phyloP scores from a whole-genome alignment of 768 basidiomycete genomes.

The Lentinula sp. region DNA sequence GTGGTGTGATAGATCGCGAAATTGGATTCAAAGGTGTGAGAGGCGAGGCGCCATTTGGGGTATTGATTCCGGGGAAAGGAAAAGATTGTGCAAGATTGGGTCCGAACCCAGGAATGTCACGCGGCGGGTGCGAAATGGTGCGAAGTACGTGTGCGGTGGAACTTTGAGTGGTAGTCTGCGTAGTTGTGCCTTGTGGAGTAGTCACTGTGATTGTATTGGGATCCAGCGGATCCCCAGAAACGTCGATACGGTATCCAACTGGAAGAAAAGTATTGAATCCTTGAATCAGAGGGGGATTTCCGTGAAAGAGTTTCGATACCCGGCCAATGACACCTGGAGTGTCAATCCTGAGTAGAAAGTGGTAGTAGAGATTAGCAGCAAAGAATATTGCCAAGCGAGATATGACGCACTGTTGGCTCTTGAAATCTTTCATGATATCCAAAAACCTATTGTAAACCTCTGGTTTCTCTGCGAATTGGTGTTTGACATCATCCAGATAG shows the following conservation, averaged over 20 bases:
- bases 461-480: conserved; percentile 86
- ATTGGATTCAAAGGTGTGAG: conserved; percentile 26
- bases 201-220: conserved; percentile 76
- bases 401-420: conserved; percentile 77
- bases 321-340: conserved; percentile 96
- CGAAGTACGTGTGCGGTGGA: conserved; percentile 11
- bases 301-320: conserved; percentile 88
- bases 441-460: conserved; percentile 92
- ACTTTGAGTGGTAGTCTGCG: conserved; percentile 46
- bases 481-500: conserved; percentile 91
- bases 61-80: conserved; percentile 22
- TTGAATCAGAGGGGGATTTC: conserved; percentile 85
- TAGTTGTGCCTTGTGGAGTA: conserved; percentile 68
- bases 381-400: conserved; percentile 9
- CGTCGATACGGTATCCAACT: conserved; percentile 89
- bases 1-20: conserved; percentile 54
- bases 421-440: conserved; percentile 99
- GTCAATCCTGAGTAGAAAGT: conserved; percentile 63
- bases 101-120: conserved; percentile 24
- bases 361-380: background rate
- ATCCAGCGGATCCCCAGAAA: conserved; percentile 64
- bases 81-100: conserved; percentile 23
- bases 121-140: conserved; percentile 14
- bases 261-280: conserved; percentile 98
- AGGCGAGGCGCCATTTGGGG: conserved; percentile 17